Evolutionary conservation across 805 yeast genomes (phyloP).

Genomic region (Debaryomyces castellii): DNA sequence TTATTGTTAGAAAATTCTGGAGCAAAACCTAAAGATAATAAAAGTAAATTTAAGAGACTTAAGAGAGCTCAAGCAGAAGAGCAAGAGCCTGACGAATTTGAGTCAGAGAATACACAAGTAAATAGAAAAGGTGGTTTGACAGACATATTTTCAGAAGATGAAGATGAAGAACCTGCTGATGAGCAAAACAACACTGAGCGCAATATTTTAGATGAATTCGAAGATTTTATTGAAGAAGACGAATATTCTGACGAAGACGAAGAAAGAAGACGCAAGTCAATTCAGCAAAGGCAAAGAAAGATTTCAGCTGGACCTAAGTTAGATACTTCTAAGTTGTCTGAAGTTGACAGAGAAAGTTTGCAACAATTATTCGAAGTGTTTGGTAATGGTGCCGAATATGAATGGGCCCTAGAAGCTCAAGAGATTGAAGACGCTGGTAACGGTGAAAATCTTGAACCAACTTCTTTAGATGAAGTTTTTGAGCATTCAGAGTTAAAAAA

Average conservation of each 20-base stretch:
- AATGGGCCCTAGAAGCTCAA: conserved; percentile 96
- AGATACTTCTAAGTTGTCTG: conserved; percentile 58
- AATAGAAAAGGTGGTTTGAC: conserved; percentile 42
- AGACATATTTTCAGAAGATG: conserved; percentile 68
- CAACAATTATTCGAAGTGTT: conserved; percentile 93
- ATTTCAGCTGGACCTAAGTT: conserved; percentile 42
- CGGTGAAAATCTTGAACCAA: conserved; percentile 53
- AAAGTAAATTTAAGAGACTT: conserved; percentile 70
- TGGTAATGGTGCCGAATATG: conserved; percentile 96
- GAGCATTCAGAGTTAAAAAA: conserved; percentile 92
- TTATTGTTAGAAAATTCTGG: conserved; percentile 89
- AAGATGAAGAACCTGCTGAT: conserved; percentile 31
- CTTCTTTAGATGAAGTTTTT: conserved; percentile 81
- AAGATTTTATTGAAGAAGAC: conserved; percentile 96
- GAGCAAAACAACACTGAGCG: conserved; percentile 21
- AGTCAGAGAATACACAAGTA: conserved; percentile 1
- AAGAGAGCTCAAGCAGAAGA: conserved; percentile 61
- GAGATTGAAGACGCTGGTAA: conserved; percentile 57
- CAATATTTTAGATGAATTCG: conserved; percentile 74
- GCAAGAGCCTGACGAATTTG: conserved; percentile 7
- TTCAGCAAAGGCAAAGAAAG: conserved; percentile 31
- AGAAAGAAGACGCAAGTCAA: conserved; percentile 33
- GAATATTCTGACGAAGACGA: conserved; percentile 89
- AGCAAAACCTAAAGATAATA: conserved; percentile 46
- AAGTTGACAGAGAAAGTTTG: conserved; percentile 82